Base-by-base conservation (phyloP, 805 yeast genomes). In the Myxozyma nipponensis region DNA sequence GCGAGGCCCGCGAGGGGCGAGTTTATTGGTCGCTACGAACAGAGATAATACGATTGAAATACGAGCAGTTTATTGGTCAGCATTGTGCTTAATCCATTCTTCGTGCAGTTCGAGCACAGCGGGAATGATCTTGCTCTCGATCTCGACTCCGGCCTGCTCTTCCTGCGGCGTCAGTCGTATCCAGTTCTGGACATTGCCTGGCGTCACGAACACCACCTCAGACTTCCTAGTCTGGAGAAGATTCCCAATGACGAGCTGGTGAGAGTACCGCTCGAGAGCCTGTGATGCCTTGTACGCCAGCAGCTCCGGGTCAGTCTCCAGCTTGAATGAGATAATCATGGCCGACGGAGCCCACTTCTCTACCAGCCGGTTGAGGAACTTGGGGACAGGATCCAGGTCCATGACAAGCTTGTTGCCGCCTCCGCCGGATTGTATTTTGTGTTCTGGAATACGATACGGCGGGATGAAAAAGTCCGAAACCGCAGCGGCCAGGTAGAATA, bases 401-500 rank as follows among this genome's bases (percentile, higher is more conserved):
- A 93, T 86, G 6, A 84, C 78, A 40, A 93, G 72, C 63, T 86
- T 87, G 2, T 95, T 95, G 5, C 79, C 78, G 17, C 72, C 70
- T 26, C 74, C 78, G 51, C 81, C 82, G 3, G 95, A 83, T 68
- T 93, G 98, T 55, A 93, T 93, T 69, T 93, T 93, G 70, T 93
- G 99, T 62, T 88, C 89, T 2, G 97, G 95, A 61, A 89, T 73
- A 57, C 86, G 76, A 1, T 90, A 82, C 39, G 78, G 78, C 1
- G 98, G 98, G 38, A 93, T 75, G 70, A 90, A 93, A 69, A 93
- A 93, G 66, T 93, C 99, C 5, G 96, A 86, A 0, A 93, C 99
- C 0, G 98, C 98, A 6, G 98, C 98, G 0, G 98, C 98, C 46
- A 93, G 73, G 65, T 84, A 93, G 65, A 91, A 87, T 37, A 93